Evolutionary conservation across 176 grass and related monocot species (phyloP), one percentile per base, ranked within the genome.

Genomic region (Guadua angustifolia): DNA sequence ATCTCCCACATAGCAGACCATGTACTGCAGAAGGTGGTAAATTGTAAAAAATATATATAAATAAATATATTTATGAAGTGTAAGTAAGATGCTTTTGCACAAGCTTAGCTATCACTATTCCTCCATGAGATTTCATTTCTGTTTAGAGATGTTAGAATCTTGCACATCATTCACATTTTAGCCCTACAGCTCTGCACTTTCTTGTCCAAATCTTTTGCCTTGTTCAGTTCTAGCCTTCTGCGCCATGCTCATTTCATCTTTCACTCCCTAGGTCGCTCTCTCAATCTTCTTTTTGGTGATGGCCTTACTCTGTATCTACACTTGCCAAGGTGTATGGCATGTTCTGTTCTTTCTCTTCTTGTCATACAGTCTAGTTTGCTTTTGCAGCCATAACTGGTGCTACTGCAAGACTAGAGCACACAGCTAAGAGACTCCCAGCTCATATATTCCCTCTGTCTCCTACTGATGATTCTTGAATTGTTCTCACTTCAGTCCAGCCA

Each of bases 381-480:
- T 77, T 77, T 62, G 74, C 19, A 57, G 14, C 5, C 12, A 22
- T 12, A 15, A 36, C 33, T 57, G 9, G 18, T n/a, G 15, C 73
- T 39, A 35, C 10, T 57, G 51, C 51, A 75, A 56, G 32, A 39
- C 21, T 38, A 15, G 2, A 53, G 21, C 73, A 75, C 21, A n/a
- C 73, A 75, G 73, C 32, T 57, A 58, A 57, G 16, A 5, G 4
- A 12, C 52, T 59, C 21, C 52, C 19, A 39, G 51, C n/a, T 40
- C 51, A 58, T 57, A 55, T 22, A 32, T 58, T 40, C 2, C 12
- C 10, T 59, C 25, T 76, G 74, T 59, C 35, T 15, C 18, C 33
- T 14, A 40, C 21, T 57, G 9, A 36, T 56, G 50, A 75, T 38
- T 75, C 50, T 22, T 58, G 73, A 53, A 75, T 57, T 75, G 33